phyloP scores from a whole-genome alignment of 305 asterid genomes.

The Ilex paraguariensis region DNA sequence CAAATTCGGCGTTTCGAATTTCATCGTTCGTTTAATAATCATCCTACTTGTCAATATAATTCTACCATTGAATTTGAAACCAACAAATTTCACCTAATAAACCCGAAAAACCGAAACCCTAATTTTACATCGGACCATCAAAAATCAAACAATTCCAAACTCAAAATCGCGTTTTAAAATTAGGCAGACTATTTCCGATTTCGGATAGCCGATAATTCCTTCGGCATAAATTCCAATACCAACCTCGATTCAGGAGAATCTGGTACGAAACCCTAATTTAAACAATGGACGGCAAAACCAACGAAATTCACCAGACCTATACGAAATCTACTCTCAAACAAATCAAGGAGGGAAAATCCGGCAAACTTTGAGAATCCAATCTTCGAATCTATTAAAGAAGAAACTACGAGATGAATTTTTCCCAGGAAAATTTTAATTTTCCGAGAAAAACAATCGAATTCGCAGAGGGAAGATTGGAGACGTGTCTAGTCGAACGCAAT shows the following conservation, averaged over 20 bases:
- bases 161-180: background rate
- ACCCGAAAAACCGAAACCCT: slow-evolving; percentile 16
- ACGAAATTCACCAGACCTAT: slow-evolving; percentile 12
- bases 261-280: slow-evolving; percentile 19
- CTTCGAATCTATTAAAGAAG: background rate
- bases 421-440: background rate
- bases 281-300: slow-evolving; percentile 14
- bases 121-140: slow-evolving; percentile 16
- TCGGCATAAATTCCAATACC: too few species aligned
- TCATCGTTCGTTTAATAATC: slow-evolving; percentile 31
- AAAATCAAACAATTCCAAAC: background rate
- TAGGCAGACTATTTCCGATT: background rate
- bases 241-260: background rate
- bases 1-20: slow-evolving; percentile 59
- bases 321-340: slow-evolving; percentile 1
- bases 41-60: slow-evolving; percentile 28
- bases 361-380: slow-evolving; percentile 4
- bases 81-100: too few species aligned
- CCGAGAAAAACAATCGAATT: background rate
- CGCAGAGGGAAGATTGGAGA: background rate
- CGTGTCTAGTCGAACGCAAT: background rate
- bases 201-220: too few species aligned
- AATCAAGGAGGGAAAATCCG: background rate
- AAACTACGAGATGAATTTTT: background rate
- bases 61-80: slow-evolving; percentile 3